A percentile compares a stretch with the other conserved stretches of the same genome.
These are phyloP conservation scores for Coemansia javaensis DNA, from an alignment of 192 early-diverging fungal genomes.

Conservation along the genomic window DNA sequence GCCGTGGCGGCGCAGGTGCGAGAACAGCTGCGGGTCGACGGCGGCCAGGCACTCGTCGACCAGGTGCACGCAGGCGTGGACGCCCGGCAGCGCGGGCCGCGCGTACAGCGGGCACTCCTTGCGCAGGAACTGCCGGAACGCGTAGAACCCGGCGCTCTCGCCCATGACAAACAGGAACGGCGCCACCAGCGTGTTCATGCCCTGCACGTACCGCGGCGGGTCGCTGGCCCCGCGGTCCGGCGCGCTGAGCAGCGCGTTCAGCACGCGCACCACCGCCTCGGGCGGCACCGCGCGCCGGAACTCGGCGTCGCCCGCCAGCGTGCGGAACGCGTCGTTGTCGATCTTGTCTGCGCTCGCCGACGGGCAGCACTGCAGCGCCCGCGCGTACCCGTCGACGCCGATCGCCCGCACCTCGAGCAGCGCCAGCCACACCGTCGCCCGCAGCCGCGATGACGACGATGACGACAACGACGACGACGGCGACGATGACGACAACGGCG, in stretches of 20 bases:
- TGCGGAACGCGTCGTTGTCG: slow-evolving; percentile 85
- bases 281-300: slow-evolving; percentile 70
- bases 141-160: slow-evolving; percentile 86
- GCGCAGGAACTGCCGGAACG: slow-evolving; percentile 83
- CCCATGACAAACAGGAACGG: slow-evolving; percentile 90
- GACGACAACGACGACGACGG: too few relatives aligned
- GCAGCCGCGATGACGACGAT: slow-evolving; percentile 5
- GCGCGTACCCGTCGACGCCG: slow-evolving; percentile 59
- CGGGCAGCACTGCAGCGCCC: slow-evolving; percentile 63
- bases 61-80: slow-evolving; percentile 84
- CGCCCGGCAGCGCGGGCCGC: slow-evolving; percentile 81
- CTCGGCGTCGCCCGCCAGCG: slow-evolving; percentile 71
- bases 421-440: slow-evolving; percentile 35
- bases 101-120: slow-evolving; percentile 90
- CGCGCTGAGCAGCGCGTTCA: slow-evolving; percentile 84
- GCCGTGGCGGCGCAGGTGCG: slow-evolving; percentile 64
- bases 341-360: slow-evolving; percentile 76
- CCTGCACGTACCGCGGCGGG: slow-evolving; percentile 76
- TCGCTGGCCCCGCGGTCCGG: slow-evolving; percentile 47
- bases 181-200: slow-evolving; percentile 90
- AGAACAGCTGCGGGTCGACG: slow-evolving; percentile 69
- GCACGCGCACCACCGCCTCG: slow-evolving; percentile 66
- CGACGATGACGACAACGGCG: too few relatives aligned
- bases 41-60: slow-evolving; percentile 73
- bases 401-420: slow-evolving; percentile 45